Evolutionary conservation across 2,329 filamentous ascomycete species (phyloP).

Genomic region (Arachnopeziza araneosa): DNA sequence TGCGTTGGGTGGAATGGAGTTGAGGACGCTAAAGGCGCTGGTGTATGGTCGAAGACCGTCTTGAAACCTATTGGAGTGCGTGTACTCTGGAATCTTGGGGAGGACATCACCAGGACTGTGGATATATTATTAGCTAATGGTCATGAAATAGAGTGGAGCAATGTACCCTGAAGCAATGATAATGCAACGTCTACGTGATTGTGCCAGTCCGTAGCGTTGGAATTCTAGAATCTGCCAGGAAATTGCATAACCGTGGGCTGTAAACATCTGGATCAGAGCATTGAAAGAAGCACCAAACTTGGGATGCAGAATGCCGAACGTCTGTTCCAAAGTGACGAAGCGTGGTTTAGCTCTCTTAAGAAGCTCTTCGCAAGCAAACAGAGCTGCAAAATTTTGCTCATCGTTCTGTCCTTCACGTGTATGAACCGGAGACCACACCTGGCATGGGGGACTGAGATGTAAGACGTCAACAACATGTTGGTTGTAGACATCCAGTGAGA

Average conservation of each 20-base stretch:
- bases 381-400: constrained; percentile 57
- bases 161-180: constrained; percentile 43
- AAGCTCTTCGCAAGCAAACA: constrained; percentile 48
- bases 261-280: constrained; percentile 55
- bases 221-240: constrained; percentile 57
- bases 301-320: constrained; percentile 52
- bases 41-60: constrained; percentile 36
- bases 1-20: constrained; percentile 26
- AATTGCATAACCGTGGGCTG: constrained; percentile 59
- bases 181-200: constrained; percentile 37
- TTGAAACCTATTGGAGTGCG: constrained; percentile 42
- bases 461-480: constrained; percentile 49
- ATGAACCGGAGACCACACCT: constrained; percentile 67
- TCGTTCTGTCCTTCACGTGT: constrained; percentile 54
- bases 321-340: constrained; percentile 72
- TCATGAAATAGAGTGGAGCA: not conserved
- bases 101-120: constrained; percentile 61
- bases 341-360: constrained; percentile 56
- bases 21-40: constrained; percentile 35
- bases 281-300: constrained; percentile 12
- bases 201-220: constrained; percentile 33
- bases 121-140: not conserved
- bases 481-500: constrained; percentile 23
- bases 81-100: constrained; percentile 57
- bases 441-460: constrained; percentile 73